Base-by-base conservation (phyloP, 1,139 yeast genomes). In the Protomyces arabidopsidicola region DNA sequence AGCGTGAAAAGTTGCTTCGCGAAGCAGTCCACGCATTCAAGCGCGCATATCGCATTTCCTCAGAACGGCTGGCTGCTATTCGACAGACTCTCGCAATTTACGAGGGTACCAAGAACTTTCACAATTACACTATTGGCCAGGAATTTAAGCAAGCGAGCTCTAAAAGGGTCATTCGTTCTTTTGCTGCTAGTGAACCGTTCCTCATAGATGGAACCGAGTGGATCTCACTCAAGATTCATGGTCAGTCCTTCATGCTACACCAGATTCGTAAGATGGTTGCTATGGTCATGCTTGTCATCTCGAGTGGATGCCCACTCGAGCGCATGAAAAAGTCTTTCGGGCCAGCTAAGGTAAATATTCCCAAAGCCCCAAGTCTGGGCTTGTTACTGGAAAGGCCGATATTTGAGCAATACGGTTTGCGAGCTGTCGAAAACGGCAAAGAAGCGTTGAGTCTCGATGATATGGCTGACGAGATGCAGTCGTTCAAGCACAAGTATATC, bases 201-300 rank as follows among this genome's bases (percentile, higher is more conserved):
- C 86, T 89, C 59, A 91, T 95, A 70, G 88, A 91, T 71, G 90
- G 89, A 60, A 90, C 97, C 4, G 98, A 93, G 73, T 93, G 99
- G 99, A 82, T 90, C 3, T 88, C 97, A 1, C 86, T 95, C 71
- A 93, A 93, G 76, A 89, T 93, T 67, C 98, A 93, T 73, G 99
- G 99, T 2, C 98, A 93, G 76, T 90, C 97, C 8, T 93, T 93
- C 75, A 95, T 95, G 99, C 80, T 93, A 67, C 98, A 93, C 75
- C 99, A 93, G 79, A 93, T 93, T 72, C 84, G 99, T 74, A 93
- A 93, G 74, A 93, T 93, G 99, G 90, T 95, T 66, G 95, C 97
- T 34, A 87, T 93, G 96, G 96, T 96, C 1, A 84, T 91, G 0
- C 79, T 93, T 64, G 84, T 88, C 18, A 84, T 91, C 36, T 83